Evolutionary conservation across 2,329 filamentous ascomycete genomes (phyloP).

Genomic region (Pseudogymnoascus sp.): DNA sequence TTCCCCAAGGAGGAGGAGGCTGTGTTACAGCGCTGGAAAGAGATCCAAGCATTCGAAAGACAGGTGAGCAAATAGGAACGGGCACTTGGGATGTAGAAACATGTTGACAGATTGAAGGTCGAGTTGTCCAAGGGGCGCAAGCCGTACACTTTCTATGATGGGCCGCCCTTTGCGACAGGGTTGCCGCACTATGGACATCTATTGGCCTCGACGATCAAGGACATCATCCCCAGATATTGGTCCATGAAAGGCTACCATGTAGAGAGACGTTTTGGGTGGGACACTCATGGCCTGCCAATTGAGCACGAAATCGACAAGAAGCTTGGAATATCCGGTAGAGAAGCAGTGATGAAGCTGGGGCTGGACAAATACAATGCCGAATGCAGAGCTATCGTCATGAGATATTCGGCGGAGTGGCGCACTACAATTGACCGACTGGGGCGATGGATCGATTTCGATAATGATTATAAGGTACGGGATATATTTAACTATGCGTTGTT

Average conservation of each 20-base stretch:
- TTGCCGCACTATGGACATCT: constrained; percentile 62
- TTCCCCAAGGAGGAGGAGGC: constrained; percentile 89
- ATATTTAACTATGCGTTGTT: constrained; percentile 10
- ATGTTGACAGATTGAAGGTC: constrained; percentile 35
- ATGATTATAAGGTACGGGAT: constrained; percentile 76
- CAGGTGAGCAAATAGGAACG: constrained; percentile 47
- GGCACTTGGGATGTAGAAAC: neutral
- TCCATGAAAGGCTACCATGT: constrained; percentile 95
- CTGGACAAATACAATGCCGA: constrained; percentile 86
- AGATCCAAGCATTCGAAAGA: constrained; percentile 83
- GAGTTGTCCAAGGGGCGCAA: constrained; percentile 77
- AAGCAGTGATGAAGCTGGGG: constrained; percentile 79
- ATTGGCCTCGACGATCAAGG: constrained; percentile 88
- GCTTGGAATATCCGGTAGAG: constrained; percentile 78
- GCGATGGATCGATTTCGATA: constrained; percentile 96
- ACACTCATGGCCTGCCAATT: constrained; percentile 84
- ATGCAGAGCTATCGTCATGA: constrained; percentile 89
- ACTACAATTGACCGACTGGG: constrained; percentile 81
- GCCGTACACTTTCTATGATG: constrained; percentile 93
- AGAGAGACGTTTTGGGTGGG: constrained; percentile 90
- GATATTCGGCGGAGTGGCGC: constrained; percentile 81
- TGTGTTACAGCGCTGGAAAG: constrained; percentile 79
- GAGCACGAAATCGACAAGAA: constrained; percentile 98
- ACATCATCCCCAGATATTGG: constrained; percentile 95
- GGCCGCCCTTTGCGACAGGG: constrained; percentile 71